Base-by-base conservation (phyloP, 2,329 filamentous ascomycete genomes). In the Colletotrichum nymphaeae region DNA sequence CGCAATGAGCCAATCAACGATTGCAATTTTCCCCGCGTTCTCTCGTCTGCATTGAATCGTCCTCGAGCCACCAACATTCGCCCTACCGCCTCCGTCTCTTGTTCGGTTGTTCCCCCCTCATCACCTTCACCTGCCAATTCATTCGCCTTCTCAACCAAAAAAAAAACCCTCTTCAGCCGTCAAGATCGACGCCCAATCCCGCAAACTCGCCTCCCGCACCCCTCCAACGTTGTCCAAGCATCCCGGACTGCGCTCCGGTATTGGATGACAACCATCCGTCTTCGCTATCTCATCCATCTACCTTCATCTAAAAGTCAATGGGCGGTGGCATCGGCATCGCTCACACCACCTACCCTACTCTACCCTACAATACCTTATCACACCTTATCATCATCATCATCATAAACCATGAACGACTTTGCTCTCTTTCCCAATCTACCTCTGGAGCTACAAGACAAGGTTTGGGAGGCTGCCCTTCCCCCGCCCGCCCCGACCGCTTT, bases 391-490 rank as follows among this genome's bases (percentile, higher is more conserved):
- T n/a, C 52, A 22, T 56, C 46, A 46, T 56, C 46, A 46, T 35
- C 42, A 53, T 35, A 24, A 19, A 37, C 59, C 16, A 57, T 66
- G 52, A 14, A 7, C 28, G 35, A 16, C 32, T 65, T 65, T 22
- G 37, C 52, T n/a, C 37, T 24, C 28, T 57, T 66, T 12, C 32
- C 49, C 32, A 24, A 66, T 30, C 52, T 57, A n/a, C 52, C 52
- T 56, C 14, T 66, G 53, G 24, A 66, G 24, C 52, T 64, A 6
- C 52, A 46, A 37, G 66, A 69, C 66, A 69, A 69, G 59, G 59
- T 49, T 69, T 64, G 59, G 59, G 26, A 24, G 22, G 46, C 49
- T 56, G 59, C 58, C 46, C 14, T 42, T 26, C 46, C 49, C 26
- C 58, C 46, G 30, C 66, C 66, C 58, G 35, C 58, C 26, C 58